These are phyloP conservation scores for Trichocladium uniseriatum DNA, from an alignment of 495 filamentous ascomycete genomes.

Conservation along the genomic window DNA sequence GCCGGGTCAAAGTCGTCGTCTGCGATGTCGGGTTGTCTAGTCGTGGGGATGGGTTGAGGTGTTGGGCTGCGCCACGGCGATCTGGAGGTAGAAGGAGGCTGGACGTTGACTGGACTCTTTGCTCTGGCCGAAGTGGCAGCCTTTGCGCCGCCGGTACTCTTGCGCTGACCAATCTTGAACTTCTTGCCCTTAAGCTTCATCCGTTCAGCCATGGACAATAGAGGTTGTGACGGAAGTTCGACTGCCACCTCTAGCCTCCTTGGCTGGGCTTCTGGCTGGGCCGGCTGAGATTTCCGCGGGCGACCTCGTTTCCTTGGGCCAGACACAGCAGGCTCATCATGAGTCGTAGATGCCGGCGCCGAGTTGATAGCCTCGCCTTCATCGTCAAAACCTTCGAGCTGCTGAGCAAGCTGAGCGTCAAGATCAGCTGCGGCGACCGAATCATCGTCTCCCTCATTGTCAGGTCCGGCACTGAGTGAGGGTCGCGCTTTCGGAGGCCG, in stretches of 20 bases:
- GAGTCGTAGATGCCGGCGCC: not conserved
- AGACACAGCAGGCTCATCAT: not conserved
- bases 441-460: not conserved
- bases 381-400: conserved; percentile 23
- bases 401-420: conserved; percentile 18
- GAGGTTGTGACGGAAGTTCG: conserved; percentile 11
- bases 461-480: not conserved
- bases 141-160: conserved; percentile 5
- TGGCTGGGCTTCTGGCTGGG: not conserved
- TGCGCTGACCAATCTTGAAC: conserved; percentile 31
- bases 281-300: conserved; percentile 8
- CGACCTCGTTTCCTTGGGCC: conserved; percentile 20
- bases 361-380: conserved; percentile 17
- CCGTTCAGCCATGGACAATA: conserved; percentile 40
- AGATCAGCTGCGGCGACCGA: conserved; percentile 5
- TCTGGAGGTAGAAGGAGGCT: not conserved
- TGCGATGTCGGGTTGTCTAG: conserved; percentile 4
- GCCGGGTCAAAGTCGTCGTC: conserved; percentile 30
- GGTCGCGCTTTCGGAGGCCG: conserved; percentile 15
- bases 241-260: not conserved
- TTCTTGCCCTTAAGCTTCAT: conserved; percentile 37
- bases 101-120: not conserved
- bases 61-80: not conserved
- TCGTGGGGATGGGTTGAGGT: conserved; percentile 10
- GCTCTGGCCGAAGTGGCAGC: conserved; percentile 11